Conservation (phyloP, 306 rosid species). For the Quercus bicolor region DNA sequence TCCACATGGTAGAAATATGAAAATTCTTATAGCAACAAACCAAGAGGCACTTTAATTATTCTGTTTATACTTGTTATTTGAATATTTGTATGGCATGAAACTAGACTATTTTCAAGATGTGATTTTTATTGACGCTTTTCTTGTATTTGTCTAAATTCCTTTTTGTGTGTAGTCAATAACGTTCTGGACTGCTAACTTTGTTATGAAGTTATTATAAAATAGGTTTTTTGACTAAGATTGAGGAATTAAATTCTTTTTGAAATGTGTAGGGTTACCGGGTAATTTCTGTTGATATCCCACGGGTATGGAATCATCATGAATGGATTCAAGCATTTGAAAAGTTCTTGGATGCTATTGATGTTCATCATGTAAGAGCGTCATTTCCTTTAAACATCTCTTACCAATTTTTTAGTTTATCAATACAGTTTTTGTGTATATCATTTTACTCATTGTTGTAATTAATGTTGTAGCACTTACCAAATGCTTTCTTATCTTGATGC, state of each 20-base stretch:
- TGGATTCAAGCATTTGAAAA: conserved; percentile 98
- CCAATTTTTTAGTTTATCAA: not conserved
- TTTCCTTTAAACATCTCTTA: conserved; percentile 7
- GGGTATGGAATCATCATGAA: conserved; percentile 88
- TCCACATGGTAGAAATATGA: not conserved
- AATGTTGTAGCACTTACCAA: conserved; percentile 1
- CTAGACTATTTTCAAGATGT: not conserved
- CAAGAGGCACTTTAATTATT: not conserved
- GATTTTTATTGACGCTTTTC: not conserved
- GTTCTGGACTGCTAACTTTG: not conserved
- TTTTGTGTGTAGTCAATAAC: not conserved
- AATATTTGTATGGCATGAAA: not conserved
- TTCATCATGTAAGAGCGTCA: conserved; percentile 73
- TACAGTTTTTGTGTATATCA: conserved; percentile 17
- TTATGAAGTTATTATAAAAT: not conserved
- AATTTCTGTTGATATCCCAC: conserved; percentile 90
- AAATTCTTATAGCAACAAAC: not conserved
- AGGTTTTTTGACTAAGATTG: not conserved
- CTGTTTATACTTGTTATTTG: not conserved
- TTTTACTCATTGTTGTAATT: not conserved
- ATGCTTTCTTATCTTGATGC: not conserved
- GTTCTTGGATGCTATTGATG: conserved; percentile 97
- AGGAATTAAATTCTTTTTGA: not conserved
- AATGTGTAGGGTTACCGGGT: conserved; percentile 87
- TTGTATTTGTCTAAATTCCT: not conserved